phyloP scores from a whole-genome alignment of 2,329 filamentous ascomycete species.

The Conoideocrella luteorostrata region DNA sequence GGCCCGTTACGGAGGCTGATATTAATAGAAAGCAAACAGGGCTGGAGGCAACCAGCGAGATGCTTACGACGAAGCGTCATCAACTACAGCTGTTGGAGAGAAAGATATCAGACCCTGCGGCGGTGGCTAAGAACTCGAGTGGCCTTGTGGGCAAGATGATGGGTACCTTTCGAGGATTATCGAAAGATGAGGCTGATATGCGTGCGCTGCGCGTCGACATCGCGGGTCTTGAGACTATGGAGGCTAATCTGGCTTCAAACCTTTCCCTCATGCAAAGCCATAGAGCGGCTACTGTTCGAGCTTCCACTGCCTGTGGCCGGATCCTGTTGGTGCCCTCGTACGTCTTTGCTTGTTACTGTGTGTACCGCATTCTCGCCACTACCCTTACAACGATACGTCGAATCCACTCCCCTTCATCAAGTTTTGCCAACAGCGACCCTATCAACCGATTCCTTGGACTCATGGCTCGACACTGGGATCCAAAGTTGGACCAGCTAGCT shows the following conservation, averaged over 20 bases:
- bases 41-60: conserved; percentile 70
- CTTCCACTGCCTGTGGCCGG: conserved; percentile 60
- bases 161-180: conserved; percentile 60
- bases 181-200: conserved; percentile 53
- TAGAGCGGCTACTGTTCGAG: conserved; percentile 57
- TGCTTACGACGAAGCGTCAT: conserved; percentile 69
- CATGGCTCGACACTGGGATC: conserved; percentile 77
- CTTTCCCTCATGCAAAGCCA: conserved; percentile 58
- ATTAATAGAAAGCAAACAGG: conserved; percentile 72
- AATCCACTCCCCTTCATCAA: conserved; percentile 29
- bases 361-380: conserved; percentile 75
- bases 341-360: conserved; percentile 72
- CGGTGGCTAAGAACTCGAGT: conserved; percentile 26
- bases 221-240: conserved; percentile 73
- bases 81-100: conserved; percentile 64
- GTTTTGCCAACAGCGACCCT: conserved; percentile 67
- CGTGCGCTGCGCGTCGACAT: conserved; percentile 66
- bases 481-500: conserved; percentile 70
- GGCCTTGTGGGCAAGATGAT: conserved; percentile 71
- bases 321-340: conserved; percentile 57
- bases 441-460: conserved; percentile 78
- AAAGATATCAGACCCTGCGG: conserved; percentile 36
- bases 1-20: conserved; percentile 65
- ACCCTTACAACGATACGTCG: conserved; percentile 61
- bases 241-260: conserved; percentile 59